Conservation (phyloP, 805 yeast species). For the Sugiyamaella valdiviana region DNA sequence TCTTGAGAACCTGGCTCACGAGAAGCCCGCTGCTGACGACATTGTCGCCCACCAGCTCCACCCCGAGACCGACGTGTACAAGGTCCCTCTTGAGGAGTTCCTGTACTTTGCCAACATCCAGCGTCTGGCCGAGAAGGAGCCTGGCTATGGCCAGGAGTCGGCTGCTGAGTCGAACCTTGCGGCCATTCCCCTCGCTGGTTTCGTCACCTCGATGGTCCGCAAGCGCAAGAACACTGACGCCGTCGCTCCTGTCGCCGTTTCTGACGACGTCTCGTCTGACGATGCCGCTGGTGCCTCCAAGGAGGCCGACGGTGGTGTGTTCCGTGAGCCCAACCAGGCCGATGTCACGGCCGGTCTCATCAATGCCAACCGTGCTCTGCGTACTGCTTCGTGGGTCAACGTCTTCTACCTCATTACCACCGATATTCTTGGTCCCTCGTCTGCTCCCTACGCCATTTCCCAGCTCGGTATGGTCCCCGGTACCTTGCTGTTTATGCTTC, state of each 20-base stretch:
- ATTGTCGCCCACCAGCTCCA: slow-evolving; percentile 1
- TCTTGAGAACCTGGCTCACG: slow-evolving; percentile 10
- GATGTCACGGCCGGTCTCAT: neutral
- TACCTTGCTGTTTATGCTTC: slow-evolving; percentile 35
- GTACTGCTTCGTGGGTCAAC: slow-evolving; percentile 22
- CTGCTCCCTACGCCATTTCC: slow-evolving; percentile 42
- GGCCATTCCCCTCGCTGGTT: slow-evolving; percentile 12
- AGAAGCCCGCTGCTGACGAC: slow-evolving; percentile 9
- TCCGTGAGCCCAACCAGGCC: slow-evolving; percentile 3
- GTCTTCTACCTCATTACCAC: slow-evolving; percentile 45
- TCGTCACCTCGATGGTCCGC: neutral
- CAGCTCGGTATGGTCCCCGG: slow-evolving; percentile 45
- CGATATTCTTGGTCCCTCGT: slow-evolving; percentile 42
- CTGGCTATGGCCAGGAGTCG: slow-evolving; percentile 9
- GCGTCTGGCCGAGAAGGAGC: slow-evolving; percentile 16
- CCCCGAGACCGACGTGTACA: slow-evolving; percentile 7
- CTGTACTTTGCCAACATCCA: slow-evolving; percentile 18
- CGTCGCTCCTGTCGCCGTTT: neutral
- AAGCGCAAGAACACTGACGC: neutral
- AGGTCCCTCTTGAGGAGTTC: slow-evolving; percentile 22
- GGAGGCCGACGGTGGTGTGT: neutral
- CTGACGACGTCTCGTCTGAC: neutral
- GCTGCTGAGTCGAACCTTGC: slow-evolving; percentile 10
- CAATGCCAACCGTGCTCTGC: slow-evolving; percentile 19
- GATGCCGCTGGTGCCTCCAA: neutral